Conservation (phyloP, 768 basidiomycete genomes). For the Suillus sp. region DNA sequence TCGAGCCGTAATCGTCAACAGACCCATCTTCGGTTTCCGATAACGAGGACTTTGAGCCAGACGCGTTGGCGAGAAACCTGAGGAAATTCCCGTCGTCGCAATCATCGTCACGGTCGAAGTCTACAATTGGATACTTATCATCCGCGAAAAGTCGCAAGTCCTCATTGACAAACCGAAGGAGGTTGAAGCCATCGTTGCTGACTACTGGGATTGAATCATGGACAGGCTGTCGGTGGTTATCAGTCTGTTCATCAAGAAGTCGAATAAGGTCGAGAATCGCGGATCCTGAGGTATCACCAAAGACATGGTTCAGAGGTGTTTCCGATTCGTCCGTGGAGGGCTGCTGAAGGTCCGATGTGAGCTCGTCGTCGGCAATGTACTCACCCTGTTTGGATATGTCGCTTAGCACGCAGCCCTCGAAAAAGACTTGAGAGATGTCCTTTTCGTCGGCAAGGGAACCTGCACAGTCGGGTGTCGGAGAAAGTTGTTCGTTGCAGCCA, state of each 20-base stretch:
- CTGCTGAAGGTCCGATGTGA: slow-evolving; percentile 1
- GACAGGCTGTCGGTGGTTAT: neutral
- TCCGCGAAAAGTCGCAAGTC: neutral
- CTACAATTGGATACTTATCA: neutral
- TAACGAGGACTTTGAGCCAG: neutral
- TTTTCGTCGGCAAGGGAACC: neutral
- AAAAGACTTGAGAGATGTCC: neutral
- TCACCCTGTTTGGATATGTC: neutral
- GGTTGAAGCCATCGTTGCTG: neutral
- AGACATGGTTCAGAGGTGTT: neutral
- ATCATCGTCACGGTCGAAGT: neutral
- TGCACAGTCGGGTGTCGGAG: neutral
- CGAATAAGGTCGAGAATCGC: slow-evolving; percentile 5
- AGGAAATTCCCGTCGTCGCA: neutral
- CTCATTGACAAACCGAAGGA: slow-evolving; percentile 3
- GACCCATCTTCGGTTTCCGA: neutral
- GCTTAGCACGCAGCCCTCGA: neutral
- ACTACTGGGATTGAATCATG: neutral
- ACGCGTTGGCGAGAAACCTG: neutral
- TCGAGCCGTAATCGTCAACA: neutral
- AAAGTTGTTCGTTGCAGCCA: neutral
- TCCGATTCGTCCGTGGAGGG: neutral
- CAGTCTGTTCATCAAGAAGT: slow-evolving; percentile 3
- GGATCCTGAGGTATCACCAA: neutral
- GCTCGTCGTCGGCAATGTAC: neutral